Percentiles rank a stretch among this genome's conserved stretches.
Conservation (phyloP, 2,329 filamentous ascomycete genomes). For the Nemania sp. region DNA sequence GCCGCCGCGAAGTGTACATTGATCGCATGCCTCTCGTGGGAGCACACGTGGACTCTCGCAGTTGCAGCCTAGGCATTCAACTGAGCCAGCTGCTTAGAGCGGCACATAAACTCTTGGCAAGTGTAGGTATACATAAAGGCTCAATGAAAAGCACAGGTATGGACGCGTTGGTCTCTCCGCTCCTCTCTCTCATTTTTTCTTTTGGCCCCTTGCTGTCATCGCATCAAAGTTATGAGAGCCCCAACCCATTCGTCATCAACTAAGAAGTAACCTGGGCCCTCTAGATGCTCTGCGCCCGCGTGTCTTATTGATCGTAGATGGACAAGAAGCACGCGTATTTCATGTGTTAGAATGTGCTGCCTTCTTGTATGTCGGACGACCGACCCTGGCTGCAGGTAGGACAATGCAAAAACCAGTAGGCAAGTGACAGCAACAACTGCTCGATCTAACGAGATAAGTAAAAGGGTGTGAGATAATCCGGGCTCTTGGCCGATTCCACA, state of each 20-base stretch:
- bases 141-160: background rate
- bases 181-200: constrained; percentile 6
- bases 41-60: background rate
- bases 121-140: background rate
- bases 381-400: background rate
- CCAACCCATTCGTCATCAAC: background rate
- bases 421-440: background rate
- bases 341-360: background rate
- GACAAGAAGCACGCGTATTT: background rate
- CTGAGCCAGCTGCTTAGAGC: background rate
- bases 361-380: background rate
- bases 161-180: background rate
- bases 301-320: background rate
- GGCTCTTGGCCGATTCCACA: background rate
- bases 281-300: background rate
- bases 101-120: background rate
- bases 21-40: background rate
- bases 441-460: background rate
- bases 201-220: no score
- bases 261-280: background rate
- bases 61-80: background rate
- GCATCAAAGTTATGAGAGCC: background rate
- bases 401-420: background rate
- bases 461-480: background rate
- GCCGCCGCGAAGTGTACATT: background rate